Percentiles rank a stretch among this genome's conserved stretches.
Evolutionary conservation across 1,139 yeast species (phyloP).

Genomic region (Geotrichum citri-aurantii): DNA sequence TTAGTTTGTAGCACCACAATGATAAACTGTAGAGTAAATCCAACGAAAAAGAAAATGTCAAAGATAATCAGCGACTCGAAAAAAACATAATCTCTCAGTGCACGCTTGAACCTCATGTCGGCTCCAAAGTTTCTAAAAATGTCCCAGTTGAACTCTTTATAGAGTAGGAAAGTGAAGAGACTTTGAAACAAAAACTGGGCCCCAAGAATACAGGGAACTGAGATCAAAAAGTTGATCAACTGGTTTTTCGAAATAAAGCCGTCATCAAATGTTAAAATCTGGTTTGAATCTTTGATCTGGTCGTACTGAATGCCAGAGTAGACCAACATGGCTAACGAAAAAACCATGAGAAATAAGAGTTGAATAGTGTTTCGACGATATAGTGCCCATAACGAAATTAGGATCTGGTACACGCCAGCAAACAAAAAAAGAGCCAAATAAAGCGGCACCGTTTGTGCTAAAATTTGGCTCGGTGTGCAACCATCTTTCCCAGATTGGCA

Average conservation of each 20-base stretch:
- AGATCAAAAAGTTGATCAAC: constrained; percentile 32
- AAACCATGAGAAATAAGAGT: constrained; percentile 41
- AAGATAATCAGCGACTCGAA: constrained; percentile 40
- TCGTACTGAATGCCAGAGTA: constrained; percentile 49
- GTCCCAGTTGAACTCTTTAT: constrained; percentile 46
- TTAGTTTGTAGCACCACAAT: constrained; percentile 44
- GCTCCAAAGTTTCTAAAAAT: constrained; percentile 50
- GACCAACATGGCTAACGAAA: constrained; percentile 45
- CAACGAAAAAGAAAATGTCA: constrained; percentile 48
- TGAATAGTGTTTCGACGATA: constrained; percentile 41
- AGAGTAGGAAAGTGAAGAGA: constrained; percentile 36
- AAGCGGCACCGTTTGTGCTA: constrained; percentile 32
- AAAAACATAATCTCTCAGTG: constrained; percentile 41
- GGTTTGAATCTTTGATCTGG: constrained; percentile 36
- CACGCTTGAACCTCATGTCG: constrained; percentile 39
- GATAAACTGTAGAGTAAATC: constrained; percentile 49
- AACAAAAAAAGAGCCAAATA: constrained; percentile 43
- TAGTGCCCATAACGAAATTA: constrained; percentile 43
- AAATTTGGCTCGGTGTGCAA: constrained; percentile 1
- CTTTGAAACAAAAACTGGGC: constrained; percentile 38
- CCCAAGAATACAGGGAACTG: constrained; percentile 45
- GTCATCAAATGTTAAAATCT: not conserved
- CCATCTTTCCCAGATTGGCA: constrained; percentile 22
- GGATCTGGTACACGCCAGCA: constrained; percentile 41
- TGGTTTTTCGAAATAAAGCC: constrained; percentile 1